Percentiles rank a stretch among this genome's conserved stretches.
These are phyloP conservation scores for Brassica juncea DNA, from an alignment of 345 rosid genomes.

Conservation along the genomic window DNA sequence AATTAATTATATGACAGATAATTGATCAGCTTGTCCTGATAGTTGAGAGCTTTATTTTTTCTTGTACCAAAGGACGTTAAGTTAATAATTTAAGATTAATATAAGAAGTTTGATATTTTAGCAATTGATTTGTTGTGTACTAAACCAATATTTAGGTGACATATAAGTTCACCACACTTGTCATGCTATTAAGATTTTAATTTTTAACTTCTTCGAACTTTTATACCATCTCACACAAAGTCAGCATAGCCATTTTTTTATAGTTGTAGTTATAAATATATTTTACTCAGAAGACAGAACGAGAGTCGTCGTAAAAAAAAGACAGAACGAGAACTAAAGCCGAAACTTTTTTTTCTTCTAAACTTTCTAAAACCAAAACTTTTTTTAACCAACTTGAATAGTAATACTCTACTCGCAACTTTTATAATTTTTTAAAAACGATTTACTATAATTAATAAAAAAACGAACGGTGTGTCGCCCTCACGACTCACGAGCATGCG, in stretches of 20 bases:
- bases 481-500: not conserved
- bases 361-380: not conserved
- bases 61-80: not conserved
- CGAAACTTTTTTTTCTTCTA: not conserved
- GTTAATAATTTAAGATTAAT: not conserved
- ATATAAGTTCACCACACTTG: not conserved
- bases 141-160: not conserved
- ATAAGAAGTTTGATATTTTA: not conserved
- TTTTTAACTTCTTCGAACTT: not conserved
- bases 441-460: not conserved
- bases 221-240: not conserved
- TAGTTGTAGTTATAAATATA: not conserved
- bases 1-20: not conserved
- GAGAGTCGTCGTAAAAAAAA: not conserved
- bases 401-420: not conserved
- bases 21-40: slow-evolving; percentile 11
- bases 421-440: not conserved
- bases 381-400: not conserved
- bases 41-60: not conserved
- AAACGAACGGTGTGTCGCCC: not conserved
- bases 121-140: not conserved
- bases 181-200: not conserved
- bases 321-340: not conserved
- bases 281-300: not conserved
- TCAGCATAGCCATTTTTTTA: not conserved